phyloP scores from a whole-genome alignment of 2,329 filamentous ascomycete genomes.

The Alternaria incomplexa region DNA sequence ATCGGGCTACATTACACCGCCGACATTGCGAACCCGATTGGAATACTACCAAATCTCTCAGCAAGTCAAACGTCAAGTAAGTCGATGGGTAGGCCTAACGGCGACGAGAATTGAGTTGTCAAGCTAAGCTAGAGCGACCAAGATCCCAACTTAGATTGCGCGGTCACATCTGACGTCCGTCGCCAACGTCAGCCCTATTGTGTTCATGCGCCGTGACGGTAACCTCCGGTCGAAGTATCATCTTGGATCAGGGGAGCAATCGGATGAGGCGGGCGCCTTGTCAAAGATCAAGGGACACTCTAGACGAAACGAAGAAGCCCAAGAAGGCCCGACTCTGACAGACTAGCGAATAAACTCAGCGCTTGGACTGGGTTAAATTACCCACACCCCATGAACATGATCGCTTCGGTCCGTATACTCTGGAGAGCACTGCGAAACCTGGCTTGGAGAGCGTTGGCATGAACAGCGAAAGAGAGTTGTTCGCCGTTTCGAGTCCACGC shows the following conservation, averaged over 20 bases:
- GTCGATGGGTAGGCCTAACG: background rate
- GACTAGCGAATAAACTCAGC: slow-evolving; percentile 8
- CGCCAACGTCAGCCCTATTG: background rate
- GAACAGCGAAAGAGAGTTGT: background rate
- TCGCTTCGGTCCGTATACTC: slow-evolving; percentile 5
- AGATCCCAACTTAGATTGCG: background rate
- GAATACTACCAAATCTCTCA: background rate
- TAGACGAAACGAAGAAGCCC: slow-evolving; percentile 6
- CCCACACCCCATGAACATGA: background rate
- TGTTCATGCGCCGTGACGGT: background rate
- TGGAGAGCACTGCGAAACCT: background rate
- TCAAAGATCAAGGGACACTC: background rate
- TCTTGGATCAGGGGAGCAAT: background rate
- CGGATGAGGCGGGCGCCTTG: background rate
- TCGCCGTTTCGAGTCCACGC: slow-evolving; percentile 1
- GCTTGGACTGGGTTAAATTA: background rate
- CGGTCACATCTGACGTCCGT: background rate
- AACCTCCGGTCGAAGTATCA: background rate
- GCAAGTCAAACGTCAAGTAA: background rate
- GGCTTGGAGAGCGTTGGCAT: background rate
- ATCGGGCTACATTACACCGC: background rate
- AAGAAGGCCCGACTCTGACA: slow-evolving; percentile 4
- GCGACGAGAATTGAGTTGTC: background rate
- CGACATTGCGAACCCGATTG: background rate
- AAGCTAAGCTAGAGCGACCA: background rate